These are phyloP conservation scores for Podochytrium sp. DNA, from an alignment of 192 early-diverging fungal genomes.

Conservation along the genomic window DNA sequence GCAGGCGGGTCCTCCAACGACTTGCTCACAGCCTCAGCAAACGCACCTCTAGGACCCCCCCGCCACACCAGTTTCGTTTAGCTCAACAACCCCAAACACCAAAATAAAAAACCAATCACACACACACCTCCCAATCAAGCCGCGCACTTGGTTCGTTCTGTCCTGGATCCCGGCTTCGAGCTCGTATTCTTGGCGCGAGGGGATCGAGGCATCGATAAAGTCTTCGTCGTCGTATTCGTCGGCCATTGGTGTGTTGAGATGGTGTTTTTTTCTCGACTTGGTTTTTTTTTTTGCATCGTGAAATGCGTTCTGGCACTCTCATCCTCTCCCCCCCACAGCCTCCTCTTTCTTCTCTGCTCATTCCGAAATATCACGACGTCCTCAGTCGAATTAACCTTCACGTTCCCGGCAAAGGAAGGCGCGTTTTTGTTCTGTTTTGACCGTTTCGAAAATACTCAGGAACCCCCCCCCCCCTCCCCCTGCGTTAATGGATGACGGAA, in stretches of 20 bases:
- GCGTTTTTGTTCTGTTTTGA: no score
- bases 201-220: conserved; percentile 49
- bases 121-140: conserved; percentile 66
- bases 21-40: conserved; percentile 36
- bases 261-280: not conserved
- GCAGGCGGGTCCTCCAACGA: conserved; percentile 45
- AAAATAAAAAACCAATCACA: not conserved
- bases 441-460: no score
- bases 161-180: conserved; percentile 58
- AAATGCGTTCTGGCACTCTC: no score
- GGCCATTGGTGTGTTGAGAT: conserved; percentile 14
- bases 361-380: no score
- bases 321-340: no score
- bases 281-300: not conserved
- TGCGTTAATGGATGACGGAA: no score
- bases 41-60: conserved; percentile 25
- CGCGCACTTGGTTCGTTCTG: conserved; percentile 66
- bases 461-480: no score
- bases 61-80: not conserved
- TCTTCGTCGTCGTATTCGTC: conserved; percentile 54
- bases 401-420: no score
- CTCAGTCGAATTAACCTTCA: no score
- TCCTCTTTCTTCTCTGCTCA: no score
- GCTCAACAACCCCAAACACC: not conserved
- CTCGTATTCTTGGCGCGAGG: conserved; percentile 36